phyloP scores from a whole-genome alignment of 148 eudicot genomes.

The Selenicereus undatus region DNA sequence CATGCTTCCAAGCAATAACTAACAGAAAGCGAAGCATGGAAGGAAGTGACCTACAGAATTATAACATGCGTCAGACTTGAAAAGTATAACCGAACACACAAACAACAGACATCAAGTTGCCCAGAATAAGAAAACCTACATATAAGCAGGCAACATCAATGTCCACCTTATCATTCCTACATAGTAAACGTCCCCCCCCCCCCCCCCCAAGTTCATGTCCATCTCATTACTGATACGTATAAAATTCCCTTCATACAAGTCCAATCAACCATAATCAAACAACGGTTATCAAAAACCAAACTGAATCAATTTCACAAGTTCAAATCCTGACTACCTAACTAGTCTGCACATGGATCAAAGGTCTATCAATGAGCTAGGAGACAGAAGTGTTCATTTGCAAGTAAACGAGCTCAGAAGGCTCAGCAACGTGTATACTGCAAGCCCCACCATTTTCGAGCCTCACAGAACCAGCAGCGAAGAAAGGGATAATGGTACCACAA shows the following conservation, averaged over 20 bases:
- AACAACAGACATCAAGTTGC: background rate
- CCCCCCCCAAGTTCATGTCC: slow-evolving; percentile 37
- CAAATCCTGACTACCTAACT: background rate
- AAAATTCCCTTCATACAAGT: too few species aligned
- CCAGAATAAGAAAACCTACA: background rate
- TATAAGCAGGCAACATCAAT: background rate
- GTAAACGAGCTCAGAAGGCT: slow-evolving; percentile 36
- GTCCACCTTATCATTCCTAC: background rate
- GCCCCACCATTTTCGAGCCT: slow-evolving; percentile 47
- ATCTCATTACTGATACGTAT: slow-evolving; percentile 5
- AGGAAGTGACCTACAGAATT: background rate
- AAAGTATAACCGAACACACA: background rate
- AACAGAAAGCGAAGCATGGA: background rate
- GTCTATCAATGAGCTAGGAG: background rate
- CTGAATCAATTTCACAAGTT: background rate
- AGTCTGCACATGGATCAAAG: background rate
- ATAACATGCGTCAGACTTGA: background rate
- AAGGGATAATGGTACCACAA: slow-evolving; percentile 28
- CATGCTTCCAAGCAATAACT: background rate
- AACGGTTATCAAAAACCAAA: too few species aligned
- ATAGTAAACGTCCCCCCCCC: slow-evolving; percentile 40
- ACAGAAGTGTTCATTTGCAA: slow-evolving; percentile 35
- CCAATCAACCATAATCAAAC: too few species aligned
- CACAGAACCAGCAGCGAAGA: slow-evolving; percentile 29
- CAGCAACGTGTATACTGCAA: slow-evolving; percentile 18